phyloP scores from a whole-genome alignment of 768 basidiomycete species.

The Chalciporus pseudorubinellus region DNA sequence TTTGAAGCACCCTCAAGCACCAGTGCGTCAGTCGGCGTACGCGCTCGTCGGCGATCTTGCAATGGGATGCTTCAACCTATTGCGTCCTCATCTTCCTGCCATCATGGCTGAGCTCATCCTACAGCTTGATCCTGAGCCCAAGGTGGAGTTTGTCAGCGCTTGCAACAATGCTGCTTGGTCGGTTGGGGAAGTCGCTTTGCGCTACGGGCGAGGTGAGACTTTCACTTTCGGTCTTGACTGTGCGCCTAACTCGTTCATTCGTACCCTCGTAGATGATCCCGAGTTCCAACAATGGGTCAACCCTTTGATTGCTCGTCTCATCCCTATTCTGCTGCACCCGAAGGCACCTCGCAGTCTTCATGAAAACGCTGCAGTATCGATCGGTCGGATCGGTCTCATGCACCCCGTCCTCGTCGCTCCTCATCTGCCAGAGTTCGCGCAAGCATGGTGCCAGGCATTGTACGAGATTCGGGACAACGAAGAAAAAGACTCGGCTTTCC shows the following conservation, averaged over 20 bases:
- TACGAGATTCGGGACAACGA: conserved; percentile 99
- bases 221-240: neutral
- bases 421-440: conserved; percentile 85
- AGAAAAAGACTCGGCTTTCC: conserved; percentile 98
- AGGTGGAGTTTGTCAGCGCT: conserved; percentile 91
- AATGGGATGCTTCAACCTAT: conserved; percentile 87
- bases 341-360: conserved; percentile 92
- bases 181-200: conserved; percentile 96
- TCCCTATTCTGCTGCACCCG: conserved; percentile 89
- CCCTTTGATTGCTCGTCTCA: conserved; percentile 80
- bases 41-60: conserved; percentile 98
- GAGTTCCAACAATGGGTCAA: conserved; percentile 94
- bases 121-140: conserved; percentile 92
- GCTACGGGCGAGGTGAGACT: conserved; percentile 71
- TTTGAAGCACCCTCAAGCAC: conserved; percentile 92
- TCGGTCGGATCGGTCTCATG: conserved; percentile 93
- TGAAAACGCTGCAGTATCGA: conserved; percentile 98
- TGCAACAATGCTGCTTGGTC: conserved; percentile 99
- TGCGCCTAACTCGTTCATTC: conserved; percentile 1
- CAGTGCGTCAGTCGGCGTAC: conserved; percentile 94
- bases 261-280: conserved; percentile 53
- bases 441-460: conserved; percentile 94
- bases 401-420: conserved; percentile 88
- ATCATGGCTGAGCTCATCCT: conserved; percentile 88
- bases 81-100: conserved; percentile 81